Percentiles rank a stretch among this genome's conserved stretches.
Evolutionary conservation across 768 basidiomycete species (phyloP).

Genomic region (Russula emetica): DNA sequence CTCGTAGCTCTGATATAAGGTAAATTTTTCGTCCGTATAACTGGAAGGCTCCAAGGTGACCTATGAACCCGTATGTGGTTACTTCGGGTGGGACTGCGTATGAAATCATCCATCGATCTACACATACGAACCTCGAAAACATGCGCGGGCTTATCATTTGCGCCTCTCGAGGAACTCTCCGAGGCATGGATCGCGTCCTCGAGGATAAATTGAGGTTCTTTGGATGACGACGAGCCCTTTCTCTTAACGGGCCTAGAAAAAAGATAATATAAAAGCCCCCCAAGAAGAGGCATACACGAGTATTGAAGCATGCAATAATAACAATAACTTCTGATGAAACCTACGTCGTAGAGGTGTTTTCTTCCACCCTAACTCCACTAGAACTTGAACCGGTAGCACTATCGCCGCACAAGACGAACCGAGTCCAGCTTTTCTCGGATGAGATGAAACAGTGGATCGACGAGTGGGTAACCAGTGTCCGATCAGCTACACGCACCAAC

Average conservation of each 20-base stretch:
- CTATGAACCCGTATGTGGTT: conserved; percentile 38
- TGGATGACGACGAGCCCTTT: conserved; percentile 3
- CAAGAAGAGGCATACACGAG: background rate
- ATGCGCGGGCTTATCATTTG: conserved; percentile 40
- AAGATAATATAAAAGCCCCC: background rate
- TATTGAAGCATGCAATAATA: background rate
- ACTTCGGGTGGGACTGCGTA: background rate
- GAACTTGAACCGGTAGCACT: conserved; percentile 23
- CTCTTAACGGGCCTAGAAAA: background rate
- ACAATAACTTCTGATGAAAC: conserved; percentile 1
- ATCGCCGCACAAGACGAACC: conserved; percentile 51
- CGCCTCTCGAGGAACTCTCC: conserved; percentile 41
- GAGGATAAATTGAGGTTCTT: conserved; percentile 39
- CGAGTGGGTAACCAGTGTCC: background rate
- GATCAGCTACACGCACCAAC: background rate
- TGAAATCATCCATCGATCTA: background rate
- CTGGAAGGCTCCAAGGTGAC: conserved; percentile 71
- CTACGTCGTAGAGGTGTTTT: conserved; percentile 28
- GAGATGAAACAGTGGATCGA: background rate
- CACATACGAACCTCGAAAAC: conserved; percentile 51
- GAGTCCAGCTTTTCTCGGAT: conserved; percentile 57
- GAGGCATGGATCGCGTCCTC: conserved; percentile 50
- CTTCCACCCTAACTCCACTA: conserved; percentile 32
- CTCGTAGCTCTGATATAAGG: conserved; percentile 76
- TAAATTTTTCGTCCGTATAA: conserved; percentile 76